Evolutionary conservation across 2,329 filamentous ascomycete species (phyloP), one percentile per base, ranked within the genome.

Genomic region (Penicillium sp.): DNA sequence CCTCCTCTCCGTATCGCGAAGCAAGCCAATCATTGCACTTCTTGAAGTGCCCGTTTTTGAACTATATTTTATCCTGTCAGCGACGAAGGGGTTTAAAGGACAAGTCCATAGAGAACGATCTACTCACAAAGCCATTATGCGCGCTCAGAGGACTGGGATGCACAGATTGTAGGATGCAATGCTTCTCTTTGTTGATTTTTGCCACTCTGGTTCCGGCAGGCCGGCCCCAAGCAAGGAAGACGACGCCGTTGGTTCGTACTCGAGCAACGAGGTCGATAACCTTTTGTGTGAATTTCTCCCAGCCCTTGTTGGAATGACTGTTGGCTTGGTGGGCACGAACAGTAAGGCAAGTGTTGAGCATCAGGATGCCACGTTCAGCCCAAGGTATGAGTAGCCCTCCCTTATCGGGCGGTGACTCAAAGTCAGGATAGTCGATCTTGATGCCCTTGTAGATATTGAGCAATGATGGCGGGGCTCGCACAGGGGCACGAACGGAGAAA

Each of bases 61-160:
- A 76, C 74, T 80, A 54, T n/a, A 62, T 7, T 42, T 19, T 15
- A 21, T 53, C 15, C 17, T 27, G 17, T 53, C 23, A 53, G 50
- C 50, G 8, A 53, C 37, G 13, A 31, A 41, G 15, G 8, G 3
- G 6, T 27, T 35, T 15, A 13, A 21, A 35, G 19, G 4, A 41
- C 6, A 23, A 46, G 21, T 23, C 25, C 3, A 4, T 41, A 19
- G 27, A 27, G 13, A 13, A n/a, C 7, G 33, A 15, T 27, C 21
- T 35, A 80, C 83, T 79, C 74, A 86, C 83, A 75, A 92, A 99
- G 1, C 94, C 94, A 54, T 85, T 83, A 15, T 81, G 77, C 4
- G 93, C 94, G 76, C 91, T 95, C 64, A 97, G 75, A n/a, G 94
- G 94, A 74, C 91, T 96, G 0, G 94, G 94, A 77, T 99, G 94